These are phyloP conservation scores for Rheum nobile DNA, from an alignment of 148 eudicot genomes.

Conservation along the genomic window DNA sequence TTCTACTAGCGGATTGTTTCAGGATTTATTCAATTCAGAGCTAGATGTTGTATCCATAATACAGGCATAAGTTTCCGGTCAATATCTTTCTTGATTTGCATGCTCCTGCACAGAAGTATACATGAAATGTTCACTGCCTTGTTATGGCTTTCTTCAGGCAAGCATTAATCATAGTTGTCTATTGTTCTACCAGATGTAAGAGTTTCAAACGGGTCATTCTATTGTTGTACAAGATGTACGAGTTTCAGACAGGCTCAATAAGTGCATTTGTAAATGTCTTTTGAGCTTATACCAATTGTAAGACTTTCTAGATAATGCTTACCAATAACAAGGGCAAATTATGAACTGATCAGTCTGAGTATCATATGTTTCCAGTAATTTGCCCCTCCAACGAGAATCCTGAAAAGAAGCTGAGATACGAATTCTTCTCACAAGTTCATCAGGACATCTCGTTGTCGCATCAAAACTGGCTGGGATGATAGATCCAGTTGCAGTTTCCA, in stretches of 20 bases:
- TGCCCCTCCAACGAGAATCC: slow-evolving; percentile 51
- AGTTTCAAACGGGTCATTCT: not conserved
- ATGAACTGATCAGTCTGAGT: slow-evolving; percentile 57
- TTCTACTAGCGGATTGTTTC: not conserved
- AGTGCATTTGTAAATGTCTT: not conserved
- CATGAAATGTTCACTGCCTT: not conserved
- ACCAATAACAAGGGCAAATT: slow-evolving; percentile 78
- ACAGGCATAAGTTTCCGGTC: not conserved
- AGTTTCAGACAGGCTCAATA: not conserved
- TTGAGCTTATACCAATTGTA: not conserved
- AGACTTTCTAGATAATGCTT: slow-evolving; percentile 5
- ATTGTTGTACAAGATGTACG: not conserved
- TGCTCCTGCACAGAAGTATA: not conserved
- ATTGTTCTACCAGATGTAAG: too few relatives aligned
- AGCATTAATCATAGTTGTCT: not conserved
- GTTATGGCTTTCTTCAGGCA: not conserved
- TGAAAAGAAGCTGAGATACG: slow-evolving; percentile 49
- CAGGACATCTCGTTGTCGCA: slow-evolving; percentile 69
- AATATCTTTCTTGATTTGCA: not conserved
- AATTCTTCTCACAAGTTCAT: slow-evolving; percentile 72
- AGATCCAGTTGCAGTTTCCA: slow-evolving; percentile 64
- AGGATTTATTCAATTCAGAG: not conserved
- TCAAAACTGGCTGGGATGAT: slow-evolving; percentile 67
- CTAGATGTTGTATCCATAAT: not conserved
- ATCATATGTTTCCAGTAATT: slow-evolving; percentile 70